Percentiles rank a stretch among this genome's conserved stretches.
phyloP scores from a whole-genome alignment of 2,329 filamentous ascomycete species.

The Aspergillus tubingensis region DNA sequence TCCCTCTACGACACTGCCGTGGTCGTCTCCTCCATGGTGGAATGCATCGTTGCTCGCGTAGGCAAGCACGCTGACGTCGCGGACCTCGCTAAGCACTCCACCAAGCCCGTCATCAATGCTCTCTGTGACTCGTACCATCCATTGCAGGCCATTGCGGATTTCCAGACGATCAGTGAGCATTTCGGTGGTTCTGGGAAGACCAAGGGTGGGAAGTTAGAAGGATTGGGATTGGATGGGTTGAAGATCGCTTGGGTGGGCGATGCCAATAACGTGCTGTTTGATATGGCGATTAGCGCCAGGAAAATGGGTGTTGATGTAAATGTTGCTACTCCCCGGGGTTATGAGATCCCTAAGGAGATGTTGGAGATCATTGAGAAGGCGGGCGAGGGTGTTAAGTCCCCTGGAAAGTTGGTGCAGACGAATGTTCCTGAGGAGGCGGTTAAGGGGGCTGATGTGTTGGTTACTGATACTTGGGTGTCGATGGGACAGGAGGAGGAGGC shows the following conservation, averaged over 20 bases:
- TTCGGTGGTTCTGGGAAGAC: constrained; percentile 46
- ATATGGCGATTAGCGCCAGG: constrained; percentile 81
- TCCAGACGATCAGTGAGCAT: constrained; percentile 84
- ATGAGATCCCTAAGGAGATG: constrained; percentile 77
- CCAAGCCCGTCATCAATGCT: constrained; percentile 81
- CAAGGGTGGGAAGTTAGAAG: constrained; percentile 30
- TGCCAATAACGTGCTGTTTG: constrained; percentile 95
- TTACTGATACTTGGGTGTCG: constrained; percentile 97
- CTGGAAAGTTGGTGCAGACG: constrained; percentile 73
- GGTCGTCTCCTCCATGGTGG: constrained; percentile 92
- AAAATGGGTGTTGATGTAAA: constrained; percentile 86
- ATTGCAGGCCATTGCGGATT: constrained; percentile 91
- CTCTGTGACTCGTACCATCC: constrained; percentile 91
- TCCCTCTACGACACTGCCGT: constrained; percentile 88
- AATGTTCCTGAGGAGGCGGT: constrained; percentile 80
- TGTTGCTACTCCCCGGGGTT: constrained; percentile 83
- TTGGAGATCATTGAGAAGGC: constrained; percentile 69
- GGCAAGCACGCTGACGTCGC: constrained; percentile 74
- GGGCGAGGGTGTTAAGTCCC: constrained; percentile 56
- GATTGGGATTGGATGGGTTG: constrained; percentile 73
- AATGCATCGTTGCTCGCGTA: constrained; percentile 78
- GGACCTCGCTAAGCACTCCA: constrained; percentile 69
- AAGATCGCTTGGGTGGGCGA: constrained; percentile 97
- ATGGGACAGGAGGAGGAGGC: constrained; percentile 95
- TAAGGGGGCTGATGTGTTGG: constrained; percentile 81